Percentiles rank a stretch among this genome's conserved stretches.
These are phyloP conservation scores for Diatrype stigma DNA, from an alignment of 2,329 filamentous ascomycete genomes.

Conservation along the genomic window DNA sequence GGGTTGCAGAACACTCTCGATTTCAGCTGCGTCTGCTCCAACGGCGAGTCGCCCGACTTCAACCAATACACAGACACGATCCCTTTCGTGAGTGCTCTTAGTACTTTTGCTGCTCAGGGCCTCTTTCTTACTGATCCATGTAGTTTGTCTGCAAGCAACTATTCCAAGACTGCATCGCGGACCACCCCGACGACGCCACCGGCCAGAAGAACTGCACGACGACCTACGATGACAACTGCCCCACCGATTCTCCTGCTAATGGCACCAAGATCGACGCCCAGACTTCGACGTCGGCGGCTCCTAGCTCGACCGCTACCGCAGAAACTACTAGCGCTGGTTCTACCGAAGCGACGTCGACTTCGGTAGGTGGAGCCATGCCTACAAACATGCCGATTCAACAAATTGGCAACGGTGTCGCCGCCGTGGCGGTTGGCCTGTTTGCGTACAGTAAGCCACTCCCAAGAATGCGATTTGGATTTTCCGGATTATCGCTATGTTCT, in stretches of 20 bases:
- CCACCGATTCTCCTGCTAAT: conserved; percentile 37
- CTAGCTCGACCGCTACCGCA: conserved; percentile 20
- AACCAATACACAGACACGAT: conserved; percentile 51
- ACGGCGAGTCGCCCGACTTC: conserved; percentile 46
- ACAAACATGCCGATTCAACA: conserved; percentile 22
- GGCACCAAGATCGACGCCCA: conserved; percentile 23
- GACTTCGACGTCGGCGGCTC: conserved; percentile 22
- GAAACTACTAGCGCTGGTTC: conserved; percentile 15
- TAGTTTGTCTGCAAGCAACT: conserved; percentile 50
- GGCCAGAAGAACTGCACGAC: conserved; percentile 46
- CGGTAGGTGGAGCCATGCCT: conserved; percentile 21
- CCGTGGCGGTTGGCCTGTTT: conserved; percentile 47
- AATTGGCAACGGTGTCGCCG: conserved; percentile 42
- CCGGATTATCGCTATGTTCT: too few relatives aligned
- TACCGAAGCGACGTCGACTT: conserved; percentile 15
- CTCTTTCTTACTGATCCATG: conserved; percentile 1
- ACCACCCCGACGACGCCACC: conserved; percentile 36
- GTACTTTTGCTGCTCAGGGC: neutral
- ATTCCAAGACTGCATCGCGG: conserved; percentile 42
- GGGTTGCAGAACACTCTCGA: conserved; percentile 35
- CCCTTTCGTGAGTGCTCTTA: conserved; percentile 24
- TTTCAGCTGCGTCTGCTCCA: conserved; percentile 47
- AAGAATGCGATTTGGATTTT: too few relatives aligned
- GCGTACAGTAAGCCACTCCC: too few relatives aligned
- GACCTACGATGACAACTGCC: conserved; percentile 46